These are phyloP conservation scores for Delonix regia DNA, from an alignment of 306 rosid genomes.

Conservation along the genomic window DNA sequence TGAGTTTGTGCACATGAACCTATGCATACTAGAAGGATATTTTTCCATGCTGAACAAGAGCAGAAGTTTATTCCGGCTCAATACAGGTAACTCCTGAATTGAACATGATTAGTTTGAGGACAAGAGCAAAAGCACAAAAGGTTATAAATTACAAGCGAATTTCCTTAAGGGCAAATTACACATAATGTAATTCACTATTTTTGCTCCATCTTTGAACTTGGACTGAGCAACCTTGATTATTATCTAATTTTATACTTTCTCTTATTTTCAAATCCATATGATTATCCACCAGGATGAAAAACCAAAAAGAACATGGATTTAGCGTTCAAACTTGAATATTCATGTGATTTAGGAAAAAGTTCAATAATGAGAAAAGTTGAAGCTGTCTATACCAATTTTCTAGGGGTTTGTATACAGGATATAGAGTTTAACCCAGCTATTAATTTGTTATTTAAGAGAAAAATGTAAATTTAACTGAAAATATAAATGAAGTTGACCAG, in stretches of 20 bases:
- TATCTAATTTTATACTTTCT: neutral
- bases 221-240: constrained; percentile 4
- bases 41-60: neutral
- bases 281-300: neutral
- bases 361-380: neutral
- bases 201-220: constrained; percentile 1
- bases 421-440: neutral
- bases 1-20: neutral
- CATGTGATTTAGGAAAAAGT: neutral
- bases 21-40: constrained; percentile 10
- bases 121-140: neutral
- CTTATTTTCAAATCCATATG: neutral
- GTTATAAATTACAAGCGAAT: neutral
- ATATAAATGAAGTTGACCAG: neutral
- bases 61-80: neutral
- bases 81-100: constrained; percentile 9
- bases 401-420: neutral
- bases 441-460: neutral
- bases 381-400: neutral
- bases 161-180: neutral
- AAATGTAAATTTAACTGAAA: neutral
- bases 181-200: neutral
- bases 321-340: neutral
- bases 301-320: neutral
- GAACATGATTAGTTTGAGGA: constrained; percentile 10